Evolutionary conservation across 345 rosid species (phyloP), one percentile per base, ranked within the genome.

Genomic region (Firmiana major): DNA sequence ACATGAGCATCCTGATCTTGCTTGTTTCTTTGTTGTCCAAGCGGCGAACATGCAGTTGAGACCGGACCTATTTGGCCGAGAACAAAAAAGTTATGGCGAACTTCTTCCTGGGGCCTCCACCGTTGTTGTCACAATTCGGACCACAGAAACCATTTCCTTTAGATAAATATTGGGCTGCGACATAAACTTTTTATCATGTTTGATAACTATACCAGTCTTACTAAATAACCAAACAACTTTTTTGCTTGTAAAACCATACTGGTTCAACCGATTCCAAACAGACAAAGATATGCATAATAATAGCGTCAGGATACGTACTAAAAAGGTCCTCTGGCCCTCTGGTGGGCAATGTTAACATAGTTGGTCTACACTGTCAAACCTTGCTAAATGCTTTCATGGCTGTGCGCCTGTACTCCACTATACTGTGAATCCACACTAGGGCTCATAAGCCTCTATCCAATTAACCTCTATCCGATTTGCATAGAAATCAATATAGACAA

Each of bases 101-200:
- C 46, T 34, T 31, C 40, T 28, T 71, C 26, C 60, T 71, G 74
- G 74, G 60, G n/a, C 74, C 74, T 46, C 60, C 60, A 28, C 60
- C 74, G 49, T 31, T 17, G 43, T 51, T 71, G 74, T 26, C 43
- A 16, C 0, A 17, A 49, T 49, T 49, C 31, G 15, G 58, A 49
- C 74, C 75, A 71, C 75, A 71, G 17, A 48, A 49, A 28, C 16
- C 55, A 49, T 4, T 26, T 70, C 7, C 42, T 49, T 70, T 49
- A 16, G 74, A 48, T 70, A 15, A 28, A 28, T 28, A 45, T 46
- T 45, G 38, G 36, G 3, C 17, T 15, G 19, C 21, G 3, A 13
- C 22, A 24, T 68, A 6, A 48, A 11, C n/a, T 46, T 12, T 69
- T 69, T 8, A 1, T 48, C 40, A 69, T 46, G 57, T 28, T 69